Conservation (phyloP, 2,329 filamentous ascomycete genomes). For the Ceratocystis diversiconidia region DNA sequence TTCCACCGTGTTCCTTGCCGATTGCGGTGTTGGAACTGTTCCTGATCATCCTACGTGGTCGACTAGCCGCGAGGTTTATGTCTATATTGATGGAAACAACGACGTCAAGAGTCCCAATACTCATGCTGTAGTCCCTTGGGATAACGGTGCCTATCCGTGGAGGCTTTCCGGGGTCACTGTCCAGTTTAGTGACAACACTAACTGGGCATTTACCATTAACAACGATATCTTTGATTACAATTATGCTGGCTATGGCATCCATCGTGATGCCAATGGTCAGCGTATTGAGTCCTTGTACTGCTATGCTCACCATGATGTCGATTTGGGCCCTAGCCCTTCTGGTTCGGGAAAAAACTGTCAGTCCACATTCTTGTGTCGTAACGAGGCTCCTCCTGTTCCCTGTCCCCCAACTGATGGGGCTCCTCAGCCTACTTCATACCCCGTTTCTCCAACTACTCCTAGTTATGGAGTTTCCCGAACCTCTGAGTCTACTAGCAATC, state of each 20-base stretch:
- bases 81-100: slow-evolving; percentile 6
- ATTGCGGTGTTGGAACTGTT: slow-evolving; percentile 10
- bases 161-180: slow-evolving; percentile 9
- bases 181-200: slow-evolving; percentile 5
- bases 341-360: neutral
- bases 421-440: slow-evolving; percentile 1
- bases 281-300: slow-evolving; percentile 12
- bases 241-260: slow-evolving; percentile 13
- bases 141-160: slow-evolving; percentile 10
- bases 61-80: slow-evolving; percentile 4
- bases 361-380: slow-evolving; percentile 11
- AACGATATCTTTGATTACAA: slow-evolving; percentile 8
- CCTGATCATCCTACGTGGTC: slow-evolving; percentile 6
- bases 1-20: slow-evolving; percentile 8
- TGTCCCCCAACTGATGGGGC: neutral
- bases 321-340: neutral
- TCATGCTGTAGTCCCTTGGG: neutral
- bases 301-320: neutral
- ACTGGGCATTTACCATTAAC: slow-evolving; percentile 12
- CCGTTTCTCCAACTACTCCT: slow-evolving; percentile 4
- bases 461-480: neutral
- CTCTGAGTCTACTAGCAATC: neutral
- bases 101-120: neutral
- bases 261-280: neutral
- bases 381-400: slow-evolving; percentile 5